Percentiles rank a stretch among this genome's conserved stretches.
These are phyloP conservation scores for Dactylorhiza incarnata DNA, from an alignment of 106 monocot genomes.

Conservation along the genomic window DNA sequence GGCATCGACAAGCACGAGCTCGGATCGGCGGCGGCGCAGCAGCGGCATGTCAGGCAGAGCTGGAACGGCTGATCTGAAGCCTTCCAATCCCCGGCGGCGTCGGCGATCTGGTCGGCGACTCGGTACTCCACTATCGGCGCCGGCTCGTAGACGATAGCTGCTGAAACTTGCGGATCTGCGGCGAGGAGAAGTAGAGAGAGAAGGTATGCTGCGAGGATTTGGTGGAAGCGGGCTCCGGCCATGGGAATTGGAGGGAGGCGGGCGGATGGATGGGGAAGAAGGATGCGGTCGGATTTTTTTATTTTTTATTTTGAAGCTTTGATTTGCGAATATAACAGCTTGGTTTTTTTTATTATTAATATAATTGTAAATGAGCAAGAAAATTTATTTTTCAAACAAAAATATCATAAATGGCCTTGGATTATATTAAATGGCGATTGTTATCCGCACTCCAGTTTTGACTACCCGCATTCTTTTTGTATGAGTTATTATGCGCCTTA, in stretches of 20 bases:
- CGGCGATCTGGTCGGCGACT: neutral
- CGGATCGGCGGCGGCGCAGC: slow-evolving; percentile 43
- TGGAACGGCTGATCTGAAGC: slow-evolving; percentile 40
- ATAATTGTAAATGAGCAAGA: no score
- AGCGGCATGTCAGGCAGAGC: slow-evolving; percentile 53
- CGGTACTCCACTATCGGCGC: slow-evolving; percentile 5
- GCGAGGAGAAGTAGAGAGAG: neutral
- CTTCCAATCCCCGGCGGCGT: neutral
- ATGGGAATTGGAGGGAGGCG: neutral
- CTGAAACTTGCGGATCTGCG: neutral
- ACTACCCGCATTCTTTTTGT: no score
- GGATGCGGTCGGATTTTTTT: no score
- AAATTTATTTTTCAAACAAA: no score
- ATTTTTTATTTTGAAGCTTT: no score
- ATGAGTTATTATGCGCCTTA: no score
- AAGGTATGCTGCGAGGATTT: neutral
- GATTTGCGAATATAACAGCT: no score
- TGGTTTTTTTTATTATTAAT: no score
- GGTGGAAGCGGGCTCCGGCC: neutral
- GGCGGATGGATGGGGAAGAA: neutral
- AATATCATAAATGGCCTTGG: no score
- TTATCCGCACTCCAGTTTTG: no score
- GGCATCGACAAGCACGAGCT: slow-evolving; percentile 45
- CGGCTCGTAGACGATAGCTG: neutral
- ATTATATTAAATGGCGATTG: no score